Conservation (phyloP, 2,329 filamentous ascomycete genomes). For the Colletotrichum sp. region DNA sequence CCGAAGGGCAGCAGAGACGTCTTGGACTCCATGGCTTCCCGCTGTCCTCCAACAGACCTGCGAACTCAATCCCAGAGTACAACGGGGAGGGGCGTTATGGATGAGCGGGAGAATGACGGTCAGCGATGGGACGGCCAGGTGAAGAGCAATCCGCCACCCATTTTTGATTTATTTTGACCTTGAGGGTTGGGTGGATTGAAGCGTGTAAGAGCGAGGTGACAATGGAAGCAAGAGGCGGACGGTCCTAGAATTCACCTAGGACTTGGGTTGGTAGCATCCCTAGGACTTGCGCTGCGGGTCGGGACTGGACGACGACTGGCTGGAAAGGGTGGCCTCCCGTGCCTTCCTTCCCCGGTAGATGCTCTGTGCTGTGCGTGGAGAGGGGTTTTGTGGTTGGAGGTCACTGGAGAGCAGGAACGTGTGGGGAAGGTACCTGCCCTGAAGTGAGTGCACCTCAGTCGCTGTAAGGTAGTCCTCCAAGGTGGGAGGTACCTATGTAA, state of each 20-base stretch:
- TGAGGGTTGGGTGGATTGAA: neutral
- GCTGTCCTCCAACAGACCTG: neutral
- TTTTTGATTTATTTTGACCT: conserved; percentile 18
- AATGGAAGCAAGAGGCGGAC: neutral
- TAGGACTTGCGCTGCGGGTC: conserved; percentile 16
- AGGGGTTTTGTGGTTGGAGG: neutral
- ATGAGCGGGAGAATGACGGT: neutral
- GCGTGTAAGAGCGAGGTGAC: neutral
- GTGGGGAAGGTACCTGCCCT: neutral
- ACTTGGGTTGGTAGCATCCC: conserved; percentile 6
- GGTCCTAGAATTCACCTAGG: conserved; percentile 17
- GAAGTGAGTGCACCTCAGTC: neutral
- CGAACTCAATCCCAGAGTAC: neutral
- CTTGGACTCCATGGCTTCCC: conserved; percentile 33
- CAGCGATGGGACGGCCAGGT: conserved; percentile 1
- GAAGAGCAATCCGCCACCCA: conserved; percentile 12
- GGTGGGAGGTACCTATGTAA: neutral
- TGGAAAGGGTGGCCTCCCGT: conserved; percentile 14
- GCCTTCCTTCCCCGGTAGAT: neutral
- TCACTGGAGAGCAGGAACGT: neutral
- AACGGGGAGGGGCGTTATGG: neutral
- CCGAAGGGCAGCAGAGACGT: conserved; percentile 29
- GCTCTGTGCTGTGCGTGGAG: neutral
- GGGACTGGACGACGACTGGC: conserved; percentile 19
- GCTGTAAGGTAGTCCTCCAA: neutral